Base-by-base conservation (phyloP, 768 basidiomycete species). In the Xerocomellus intermedius region DNA sequence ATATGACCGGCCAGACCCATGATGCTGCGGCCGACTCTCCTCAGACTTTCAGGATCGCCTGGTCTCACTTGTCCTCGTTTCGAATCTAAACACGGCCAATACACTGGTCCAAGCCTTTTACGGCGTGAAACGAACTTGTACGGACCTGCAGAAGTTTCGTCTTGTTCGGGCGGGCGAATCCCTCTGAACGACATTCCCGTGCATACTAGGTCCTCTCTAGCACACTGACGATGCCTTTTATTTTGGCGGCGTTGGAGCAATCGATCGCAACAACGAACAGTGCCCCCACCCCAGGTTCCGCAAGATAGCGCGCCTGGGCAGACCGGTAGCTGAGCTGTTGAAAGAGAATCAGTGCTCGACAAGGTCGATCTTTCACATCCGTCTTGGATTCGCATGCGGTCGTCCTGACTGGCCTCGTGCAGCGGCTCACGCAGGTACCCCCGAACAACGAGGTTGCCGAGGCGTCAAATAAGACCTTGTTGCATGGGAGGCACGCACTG, bases 401-500 rank as follows among this genome's bases (percentile, higher is more conserved):
- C 19, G n/a, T 57, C 36, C 42, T 58, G 45, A 67, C 49, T 3
- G 30, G 21, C 36, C 42, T 53, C 42, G 42, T 53, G 38, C 54
- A 94, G 91, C 82, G 87, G 32, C 76, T 94, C 33, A 85, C 84
- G 7, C 88, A 91, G 67, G 86, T 90, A 17, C 74, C 91, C 16
- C 77, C 91, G 42, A 89, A 92, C 66, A 88, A 81, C 49, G 93
- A 96, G 71, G 80, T 91, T 35, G 79, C 85, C 2, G 94, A 96
- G 62, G 77, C 82, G 2, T 88, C 91, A 10, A 90, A 85, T 64
- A 89, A 89, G 67, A 80, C 82, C 7, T 75, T 89, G 13, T 69
- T 89, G 22, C 79, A 84, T 39, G 89, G 50, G 89, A 89, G 51
- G 83, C 88, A n/a, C 82, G 85, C 55, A 75, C 77, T 19, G 79